These are phyloP conservation scores for Helicostylum pulchrum DNA, from an alignment of 192 early-diverging fungal species.

Conservation along the genomic window DNA sequence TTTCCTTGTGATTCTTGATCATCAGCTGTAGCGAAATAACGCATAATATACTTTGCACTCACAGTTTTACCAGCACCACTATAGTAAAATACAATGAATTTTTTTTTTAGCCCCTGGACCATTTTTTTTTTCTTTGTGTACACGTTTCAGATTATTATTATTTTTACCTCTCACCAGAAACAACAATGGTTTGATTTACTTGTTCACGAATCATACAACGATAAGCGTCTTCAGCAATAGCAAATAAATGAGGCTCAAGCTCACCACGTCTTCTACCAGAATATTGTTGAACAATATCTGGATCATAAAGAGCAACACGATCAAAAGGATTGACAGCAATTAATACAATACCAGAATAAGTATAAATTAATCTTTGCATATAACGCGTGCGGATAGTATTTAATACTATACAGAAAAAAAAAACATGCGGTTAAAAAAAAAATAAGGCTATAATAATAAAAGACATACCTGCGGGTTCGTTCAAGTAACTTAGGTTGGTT, in stretches of 20 bases:
- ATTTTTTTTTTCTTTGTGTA: background rate
- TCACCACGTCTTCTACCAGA: constrained; percentile 91
- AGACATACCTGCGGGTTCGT: constrained; percentile 75
- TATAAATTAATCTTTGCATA: constrained; percentile 92
- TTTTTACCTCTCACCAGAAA: constrained; percentile 83
- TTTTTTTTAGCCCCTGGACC: too few relatives aligned
- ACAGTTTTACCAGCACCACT: constrained; percentile 96
- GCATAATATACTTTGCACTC: constrained; percentile 96
- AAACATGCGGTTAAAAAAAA: background rate
- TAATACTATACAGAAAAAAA: constrained; percentile 58
- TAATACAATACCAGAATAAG: constrained; percentile 97
- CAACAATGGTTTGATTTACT: constrained; percentile 97
- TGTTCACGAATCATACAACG: constrained; percentile 90
- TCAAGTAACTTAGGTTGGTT: constrained; percentile 91
- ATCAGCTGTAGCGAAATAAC: constrained; percentile 87
- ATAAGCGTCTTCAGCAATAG: constrained; percentile 97
- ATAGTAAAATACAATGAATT: background rate
- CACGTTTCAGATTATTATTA: background rate
- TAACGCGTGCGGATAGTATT: constrained; percentile 91
- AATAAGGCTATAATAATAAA: background rate
- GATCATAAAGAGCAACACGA: constrained; percentile 83
- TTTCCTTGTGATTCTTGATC: constrained; percentile 53
- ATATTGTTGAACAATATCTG: constrained; percentile 89
- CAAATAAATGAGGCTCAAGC: constrained; percentile 97
- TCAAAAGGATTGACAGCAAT: constrained; percentile 97